Percentiles rank a stretch among this genome's conserved stretches.
Conservation (phyloP, 2,329 filamentous ascomycete genomes). For the Tricladium varicosporioides region DNA sequence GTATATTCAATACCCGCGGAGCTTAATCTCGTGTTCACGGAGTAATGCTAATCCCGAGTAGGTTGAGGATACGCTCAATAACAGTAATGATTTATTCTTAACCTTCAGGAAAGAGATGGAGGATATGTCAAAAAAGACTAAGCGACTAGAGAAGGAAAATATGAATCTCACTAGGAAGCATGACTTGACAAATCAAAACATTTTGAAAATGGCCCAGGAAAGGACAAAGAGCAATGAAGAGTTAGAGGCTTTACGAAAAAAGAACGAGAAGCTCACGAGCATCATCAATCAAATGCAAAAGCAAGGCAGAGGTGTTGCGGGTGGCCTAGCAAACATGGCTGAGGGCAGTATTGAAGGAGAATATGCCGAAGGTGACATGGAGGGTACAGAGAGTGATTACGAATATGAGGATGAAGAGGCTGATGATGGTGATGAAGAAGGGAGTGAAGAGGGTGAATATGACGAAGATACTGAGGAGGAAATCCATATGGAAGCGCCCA, state of each 20-base stretch:
- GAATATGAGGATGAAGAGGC: slow-evolving; percentile 62
- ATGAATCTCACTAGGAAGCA: slow-evolving; percentile 88
- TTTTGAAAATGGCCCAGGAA: slow-evolving; percentile 96
- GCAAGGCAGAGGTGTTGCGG: slow-evolving; percentile 75
- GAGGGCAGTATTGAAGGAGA: slow-evolving; percentile 54
- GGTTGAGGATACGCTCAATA: slow-evolving; percentile 98
- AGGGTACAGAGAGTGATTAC: slow-evolving; percentile 62
- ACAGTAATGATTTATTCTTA: slow-evolving; percentile 94
- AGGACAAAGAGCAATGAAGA: slow-evolving; percentile 73
- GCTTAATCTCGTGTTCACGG: too few species aligned
- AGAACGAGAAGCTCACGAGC: slow-evolving; percentile 86
- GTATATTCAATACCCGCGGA: slow-evolving; percentile 49
- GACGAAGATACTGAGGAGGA: slow-evolving; percentile 45
- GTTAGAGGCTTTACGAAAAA: slow-evolving; percentile 71
- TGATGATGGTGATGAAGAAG: slow-evolving; percentile 55
- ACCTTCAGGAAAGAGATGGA: slow-evolving; percentile 99
- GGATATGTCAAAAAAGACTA: slow-evolving; percentile 99
- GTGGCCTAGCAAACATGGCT: slow-evolving; percentile 59
- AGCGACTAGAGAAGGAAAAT: slow-evolving; percentile 95
- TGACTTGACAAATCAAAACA: slow-evolving; percentile 89
- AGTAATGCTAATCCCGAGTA: slow-evolving; percentile 50
- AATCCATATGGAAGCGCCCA: slow-evolving; percentile 29
- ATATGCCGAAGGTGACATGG: slow-evolving; percentile 53
- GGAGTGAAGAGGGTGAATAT: slow-evolving; percentile 39
- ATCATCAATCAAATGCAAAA: slow-evolving; percentile 97